Base-by-base conservation (phyloP, 208 protist genomes). In the Acanthamoeba castellanii region DNA sequence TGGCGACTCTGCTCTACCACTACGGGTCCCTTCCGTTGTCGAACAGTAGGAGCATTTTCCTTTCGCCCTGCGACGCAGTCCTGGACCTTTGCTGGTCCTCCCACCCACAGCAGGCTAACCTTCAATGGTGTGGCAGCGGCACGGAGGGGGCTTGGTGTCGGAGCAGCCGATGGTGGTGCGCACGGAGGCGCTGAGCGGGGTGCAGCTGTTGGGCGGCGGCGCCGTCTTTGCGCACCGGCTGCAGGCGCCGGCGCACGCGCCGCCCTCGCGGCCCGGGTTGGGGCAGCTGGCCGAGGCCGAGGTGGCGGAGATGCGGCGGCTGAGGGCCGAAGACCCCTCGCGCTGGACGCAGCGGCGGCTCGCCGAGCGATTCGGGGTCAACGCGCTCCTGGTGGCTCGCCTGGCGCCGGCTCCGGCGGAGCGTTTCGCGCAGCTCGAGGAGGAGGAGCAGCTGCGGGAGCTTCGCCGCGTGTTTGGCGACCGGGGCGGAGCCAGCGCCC, bases 341-440 rank as follows among this genome's bases (percentile, higher is more conserved):
- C 52, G 42, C n/a, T 91, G 85, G 85, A 91, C 85, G 22, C 85
- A 91, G 55, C 85, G 61, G 9, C n/a, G 59, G 16, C 85, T 91
- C 7, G 85, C 85, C 30, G 61, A 91, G 61, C 20, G 61, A 2
- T 91, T 70, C 55, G 61, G 61, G 32, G 61, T 91, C 3, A 13
- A 70, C 37, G 22, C 7, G 7, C 59, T 72, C n/a, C 61, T 91
- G 5, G 85, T 91, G 8, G 85, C 85, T 11, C 85, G 85, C 61
- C 3, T 70, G 27, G 57, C 55, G 22, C 85, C 85, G 11, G 85
- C 85, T 5, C 85, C 85, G 27, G 61, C 52, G 9, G 85, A 91
- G 55, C 45, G 85, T 3, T 91, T 91, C n/a, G 85, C 85, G 27
- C 61, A 74, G 32, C 45, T 91, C 37, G 85, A 66, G 22, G 85